Evolutionary conservation across 129 eudicot genomes (phyloP).

Genomic region (Ambrosia trifida): DNA sequence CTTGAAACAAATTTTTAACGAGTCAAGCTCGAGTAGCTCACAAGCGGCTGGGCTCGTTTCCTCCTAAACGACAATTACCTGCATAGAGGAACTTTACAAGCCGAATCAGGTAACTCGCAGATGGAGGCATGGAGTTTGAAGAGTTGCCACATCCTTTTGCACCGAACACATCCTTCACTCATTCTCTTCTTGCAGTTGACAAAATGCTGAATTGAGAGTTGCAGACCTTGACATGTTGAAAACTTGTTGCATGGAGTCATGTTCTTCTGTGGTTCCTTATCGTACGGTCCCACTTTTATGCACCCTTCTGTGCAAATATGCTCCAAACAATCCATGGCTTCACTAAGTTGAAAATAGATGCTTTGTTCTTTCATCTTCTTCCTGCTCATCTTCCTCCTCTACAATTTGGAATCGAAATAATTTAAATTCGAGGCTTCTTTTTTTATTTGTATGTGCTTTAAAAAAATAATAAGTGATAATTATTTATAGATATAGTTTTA

Average conservation of each 20-base stretch:
- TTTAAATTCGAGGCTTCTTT: neutral
- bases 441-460: too few species aligned
- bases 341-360: slow-evolving; percentile 70
- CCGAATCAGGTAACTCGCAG: slow-evolving; percentile 61
- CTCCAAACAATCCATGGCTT: slow-evolving; percentile 92
- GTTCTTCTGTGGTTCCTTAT: slow-evolving; percentile 53
- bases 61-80: too few species aligned
- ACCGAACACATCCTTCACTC: slow-evolving; percentile 71
- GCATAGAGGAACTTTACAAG: slow-evolving; percentile 91
- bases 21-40: slow-evolving; percentile 12
- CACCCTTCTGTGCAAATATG: slow-evolving; percentile 95
- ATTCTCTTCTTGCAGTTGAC: slow-evolving; percentile 68
- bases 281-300: slow-evolving; percentile 70
- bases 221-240: slow-evolving; percentile 75
- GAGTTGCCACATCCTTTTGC: slow-evolving; percentile 92
- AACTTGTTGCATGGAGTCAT: slow-evolving; percentile 69
- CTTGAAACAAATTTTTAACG: too few species aligned
- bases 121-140: slow-evolving; percentile 75
- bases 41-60: too few species aligned
- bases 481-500: too few species aligned
- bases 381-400: slow-evolving; percentile 70
- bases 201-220: slow-evolving; percentile 65
- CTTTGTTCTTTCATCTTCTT: slow-evolving; percentile 61
- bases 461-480: too few species aligned
- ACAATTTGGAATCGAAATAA: slow-evolving; percentile 7